Conservation (phyloP, 768 basidiomycete species). For the Naematelia encephala region DNA sequence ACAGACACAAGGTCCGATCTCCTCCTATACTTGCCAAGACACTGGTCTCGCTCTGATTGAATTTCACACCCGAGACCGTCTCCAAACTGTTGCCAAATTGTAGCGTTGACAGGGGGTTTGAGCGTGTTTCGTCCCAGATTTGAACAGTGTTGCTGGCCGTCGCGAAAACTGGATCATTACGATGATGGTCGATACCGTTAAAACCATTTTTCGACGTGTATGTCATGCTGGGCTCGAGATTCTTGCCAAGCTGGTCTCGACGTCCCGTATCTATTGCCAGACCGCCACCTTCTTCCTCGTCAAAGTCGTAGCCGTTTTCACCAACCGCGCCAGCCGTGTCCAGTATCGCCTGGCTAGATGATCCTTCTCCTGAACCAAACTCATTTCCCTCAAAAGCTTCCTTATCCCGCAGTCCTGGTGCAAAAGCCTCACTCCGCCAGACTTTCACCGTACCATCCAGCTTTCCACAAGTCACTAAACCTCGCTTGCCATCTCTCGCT, state of each 20-base stretch:
- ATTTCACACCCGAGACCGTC: conserved; percentile 80
- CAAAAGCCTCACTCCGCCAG: conserved; percentile 47
- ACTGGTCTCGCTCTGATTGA: conserved; percentile 90
- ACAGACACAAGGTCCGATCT: conserved; percentile 91
- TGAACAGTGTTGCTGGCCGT: conserved; percentile 91
- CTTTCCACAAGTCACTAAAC: conserved; percentile 48
- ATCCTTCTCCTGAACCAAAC: conserved; percentile 29
- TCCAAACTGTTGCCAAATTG: conserved; percentile 83
- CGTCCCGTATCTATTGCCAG: conserved; percentile 38
- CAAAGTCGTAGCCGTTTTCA: conserved; percentile 34
- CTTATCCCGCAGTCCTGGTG: conserved; percentile 45
- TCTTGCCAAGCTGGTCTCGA: conserved; percentile 36
- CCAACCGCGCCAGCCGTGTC: conserved; percentile 45
- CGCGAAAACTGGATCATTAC: conserved; percentile 81
- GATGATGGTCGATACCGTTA: conserved; percentile 94
- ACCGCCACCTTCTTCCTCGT: conserved; percentile 48
- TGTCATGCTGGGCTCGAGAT: conserved; percentile 63
- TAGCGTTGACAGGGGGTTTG: conserved; percentile 77
- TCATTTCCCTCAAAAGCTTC: conserved; percentile 46
- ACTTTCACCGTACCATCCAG: conserved; percentile 50
- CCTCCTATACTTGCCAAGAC: conserved; percentile 93
- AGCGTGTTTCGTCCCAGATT: conserved; percentile 97
- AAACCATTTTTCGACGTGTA: conserved; percentile 85
- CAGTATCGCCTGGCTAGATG: conserved; percentile 21
- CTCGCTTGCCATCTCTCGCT: conserved; percentile 42